A percentile compares a stretch with the other conserved stretches of the same genome.
These are phyloP conservation scores for Debaryomyces nepalensis DNA, from an alignment of 1,139 yeast species.

Conservation along the genomic window DNA sequence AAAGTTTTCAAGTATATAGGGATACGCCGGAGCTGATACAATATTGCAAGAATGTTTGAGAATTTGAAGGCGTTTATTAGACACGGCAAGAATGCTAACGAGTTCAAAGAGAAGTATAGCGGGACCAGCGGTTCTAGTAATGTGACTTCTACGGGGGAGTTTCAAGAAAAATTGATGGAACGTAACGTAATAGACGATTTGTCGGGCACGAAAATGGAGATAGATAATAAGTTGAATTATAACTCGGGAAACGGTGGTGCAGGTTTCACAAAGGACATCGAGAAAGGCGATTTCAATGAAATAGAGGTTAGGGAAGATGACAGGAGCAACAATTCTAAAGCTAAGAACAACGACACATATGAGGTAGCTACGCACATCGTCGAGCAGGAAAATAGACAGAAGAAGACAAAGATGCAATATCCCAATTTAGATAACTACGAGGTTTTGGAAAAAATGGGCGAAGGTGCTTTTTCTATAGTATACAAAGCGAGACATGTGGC, in stretches of 20 bases:
- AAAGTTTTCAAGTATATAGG: no score
- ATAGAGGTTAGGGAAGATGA: not conserved
- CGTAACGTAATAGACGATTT: not conserved
- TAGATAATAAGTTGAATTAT: not conserved
- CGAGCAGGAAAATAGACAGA: conserved; percentile 57
- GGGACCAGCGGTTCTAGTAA: not conserved
- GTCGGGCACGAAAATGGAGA: conserved; percentile 1
- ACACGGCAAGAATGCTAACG: conserved; percentile 78
- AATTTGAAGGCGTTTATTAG: conserved; percentile 80
- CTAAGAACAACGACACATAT: conserved; percentile 34
- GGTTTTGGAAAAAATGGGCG: conserved; percentile 74
- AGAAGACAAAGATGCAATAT: conserved; percentile 44
- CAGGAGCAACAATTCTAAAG: not conserved
- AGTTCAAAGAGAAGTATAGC: conserved; percentile 29
- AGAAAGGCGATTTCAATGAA: conserved; percentile 3
- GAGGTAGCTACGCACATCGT: conserved; percentile 64
- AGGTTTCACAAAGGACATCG: not conserved
- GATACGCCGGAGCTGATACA: no score
- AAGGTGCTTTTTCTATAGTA: conserved; percentile 93
- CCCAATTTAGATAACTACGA: conserved; percentile 54
- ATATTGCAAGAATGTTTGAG: conserved; percentile 50
- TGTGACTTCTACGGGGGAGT: not conserved
- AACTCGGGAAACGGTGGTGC: not conserved
- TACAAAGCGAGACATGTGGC: conserved; percentile 64
- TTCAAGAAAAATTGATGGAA: not conserved